A percentile compares a stretch with the other conserved stretches of the same genome.
phyloP scores from a whole-genome alignment of 768 basidiomycete species.

The Mycena capillaripes region DNA sequence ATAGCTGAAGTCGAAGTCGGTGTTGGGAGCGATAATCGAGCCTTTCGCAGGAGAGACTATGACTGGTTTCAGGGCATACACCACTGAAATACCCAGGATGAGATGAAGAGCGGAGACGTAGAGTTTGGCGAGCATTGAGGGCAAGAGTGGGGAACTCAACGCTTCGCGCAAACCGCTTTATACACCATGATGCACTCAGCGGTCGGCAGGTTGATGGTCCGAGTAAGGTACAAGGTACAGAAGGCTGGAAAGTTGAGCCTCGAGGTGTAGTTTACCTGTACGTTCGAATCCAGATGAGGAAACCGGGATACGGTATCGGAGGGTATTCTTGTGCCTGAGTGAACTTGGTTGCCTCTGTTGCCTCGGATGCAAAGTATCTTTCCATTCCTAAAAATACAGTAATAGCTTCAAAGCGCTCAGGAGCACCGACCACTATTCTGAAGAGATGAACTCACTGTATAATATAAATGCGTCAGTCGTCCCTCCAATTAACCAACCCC shows the following conservation, averaged over 20 bases:
- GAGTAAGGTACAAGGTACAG: not conserved
- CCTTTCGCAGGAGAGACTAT: constrained; percentile 48
- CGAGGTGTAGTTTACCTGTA: not conserved
- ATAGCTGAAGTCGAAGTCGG: constrained; percentile 51
- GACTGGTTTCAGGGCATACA: constrained; percentile 25
- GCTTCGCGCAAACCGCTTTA: not conserved
- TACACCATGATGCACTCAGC: not conserved
- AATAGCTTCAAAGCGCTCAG: not conserved
- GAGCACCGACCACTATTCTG: not conserved
- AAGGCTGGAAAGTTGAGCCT: not conserved
- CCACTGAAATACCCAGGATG: not conserved
- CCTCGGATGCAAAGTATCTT: not conserved
- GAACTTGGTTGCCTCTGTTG: not conserved
- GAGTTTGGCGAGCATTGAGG: not conserved
- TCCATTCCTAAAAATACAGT: constrained; percentile 25
- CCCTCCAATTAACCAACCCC: constrained; percentile 90
- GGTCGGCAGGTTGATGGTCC: not conserved
- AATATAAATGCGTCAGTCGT: constrained; percentile 57
- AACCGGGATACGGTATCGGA: not conserved
- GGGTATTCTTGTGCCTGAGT: not conserved
- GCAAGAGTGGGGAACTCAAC: not conserved
- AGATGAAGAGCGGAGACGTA: not conserved
- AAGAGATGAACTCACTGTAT: constrained; percentile 10
- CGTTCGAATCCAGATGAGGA: not conserved
- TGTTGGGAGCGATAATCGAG: constrained; percentile 49